phyloP scores from a whole-genome alignment of 306 rosid species.

The Gastrolobium bilobum region DNA sequence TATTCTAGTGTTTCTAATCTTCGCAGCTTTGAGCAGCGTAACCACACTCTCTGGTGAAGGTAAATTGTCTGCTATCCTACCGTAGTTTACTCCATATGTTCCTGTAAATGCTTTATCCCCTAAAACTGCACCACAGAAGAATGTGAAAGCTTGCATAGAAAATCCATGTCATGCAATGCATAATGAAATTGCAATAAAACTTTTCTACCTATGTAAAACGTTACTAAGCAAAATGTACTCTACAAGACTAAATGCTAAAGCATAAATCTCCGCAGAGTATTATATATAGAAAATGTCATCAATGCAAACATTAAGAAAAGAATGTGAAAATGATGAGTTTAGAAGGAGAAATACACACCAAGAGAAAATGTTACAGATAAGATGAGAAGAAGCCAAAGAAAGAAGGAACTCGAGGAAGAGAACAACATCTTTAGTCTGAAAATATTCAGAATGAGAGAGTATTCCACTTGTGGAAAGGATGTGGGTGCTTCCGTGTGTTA shows the following conservation, averaged over 20 bases:
- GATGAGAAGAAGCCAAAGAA: conserved; percentile 59
- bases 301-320: background rate
- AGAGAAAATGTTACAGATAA: conserved; percentile 56
- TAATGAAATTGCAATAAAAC: background rate
- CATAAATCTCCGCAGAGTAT: background rate
- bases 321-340: background rate
- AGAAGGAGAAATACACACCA: conserved; percentile 56
- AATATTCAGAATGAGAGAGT: conserved; percentile 50
- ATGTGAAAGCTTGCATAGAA: background rate
- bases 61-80: conserved; percentile 80
- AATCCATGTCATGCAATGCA: background rate
- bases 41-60: conserved; percentile 85
- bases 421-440: conserved; percentile 54
- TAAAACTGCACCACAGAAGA: conserved; percentile 41
- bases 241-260: background rate
- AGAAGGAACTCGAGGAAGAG: conserved; percentile 47
- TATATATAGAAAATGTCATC: background rate
- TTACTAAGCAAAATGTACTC: background rate
- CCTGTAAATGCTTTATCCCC: conserved; percentile 63
- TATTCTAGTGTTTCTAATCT: conserved; percentile 77
- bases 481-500: conserved; percentile 42
- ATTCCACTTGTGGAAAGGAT: conserved; percentile 53
- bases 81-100: conserved; percentile 93
- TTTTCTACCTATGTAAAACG: background rate
- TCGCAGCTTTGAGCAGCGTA: conserved; percentile 87